These are phyloP conservation scores for Lentinus brumalis DNA, from an alignment of 768 basidiomycete genomes.

Conservation along the genomic window DNA sequence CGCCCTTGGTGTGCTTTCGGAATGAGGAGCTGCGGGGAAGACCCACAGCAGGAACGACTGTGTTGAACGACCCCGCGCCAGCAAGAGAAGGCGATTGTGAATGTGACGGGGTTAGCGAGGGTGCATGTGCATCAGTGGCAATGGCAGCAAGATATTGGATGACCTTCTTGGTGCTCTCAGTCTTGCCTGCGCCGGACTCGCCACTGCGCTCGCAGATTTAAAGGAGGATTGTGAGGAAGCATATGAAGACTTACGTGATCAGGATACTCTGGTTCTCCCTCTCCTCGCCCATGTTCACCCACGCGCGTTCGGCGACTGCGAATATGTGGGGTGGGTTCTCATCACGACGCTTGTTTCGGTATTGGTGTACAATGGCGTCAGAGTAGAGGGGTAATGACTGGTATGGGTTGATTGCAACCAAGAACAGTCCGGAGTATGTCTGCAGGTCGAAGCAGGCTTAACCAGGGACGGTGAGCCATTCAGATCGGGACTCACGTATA, in stretches of 20 bases:
- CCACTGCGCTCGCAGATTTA: constrained; percentile 56
- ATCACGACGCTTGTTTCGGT: constrained; percentile 83
- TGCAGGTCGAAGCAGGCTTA: constrained; percentile 32
- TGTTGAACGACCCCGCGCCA: constrained; percentile 46
- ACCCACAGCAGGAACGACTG: constrained; percentile 64
- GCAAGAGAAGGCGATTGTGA: constrained; percentile 67
- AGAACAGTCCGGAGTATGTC: constrained; percentile 95
- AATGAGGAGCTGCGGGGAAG: constrained; percentile 69
- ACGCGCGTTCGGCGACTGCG: constrained; percentile 95
- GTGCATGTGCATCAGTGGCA: constrained; percentile 74
- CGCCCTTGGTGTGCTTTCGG: constrained; percentile 50
- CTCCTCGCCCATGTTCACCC: constrained; percentile 98
- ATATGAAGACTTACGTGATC: constrained; percentile 77
- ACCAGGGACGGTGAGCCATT: neutral
- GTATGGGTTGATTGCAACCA: constrained; percentile 99
- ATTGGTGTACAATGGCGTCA: constrained; percentile 84
- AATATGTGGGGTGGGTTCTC: constrained; percentile 98
- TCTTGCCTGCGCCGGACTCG: constrained; percentile 99
- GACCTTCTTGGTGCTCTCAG: constrained; percentile 98
- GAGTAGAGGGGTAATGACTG: constrained; percentile 90
- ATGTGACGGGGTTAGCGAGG: constrained; percentile 55
- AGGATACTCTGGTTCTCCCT: constrained; percentile 97
- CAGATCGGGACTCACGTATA: constrained; percentile 60
- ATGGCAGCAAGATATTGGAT: constrained; percentile 99
- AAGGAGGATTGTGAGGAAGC: neutral